Conservation (phyloP, 306 rosid species). For the Lotus japonicus region DNA sequence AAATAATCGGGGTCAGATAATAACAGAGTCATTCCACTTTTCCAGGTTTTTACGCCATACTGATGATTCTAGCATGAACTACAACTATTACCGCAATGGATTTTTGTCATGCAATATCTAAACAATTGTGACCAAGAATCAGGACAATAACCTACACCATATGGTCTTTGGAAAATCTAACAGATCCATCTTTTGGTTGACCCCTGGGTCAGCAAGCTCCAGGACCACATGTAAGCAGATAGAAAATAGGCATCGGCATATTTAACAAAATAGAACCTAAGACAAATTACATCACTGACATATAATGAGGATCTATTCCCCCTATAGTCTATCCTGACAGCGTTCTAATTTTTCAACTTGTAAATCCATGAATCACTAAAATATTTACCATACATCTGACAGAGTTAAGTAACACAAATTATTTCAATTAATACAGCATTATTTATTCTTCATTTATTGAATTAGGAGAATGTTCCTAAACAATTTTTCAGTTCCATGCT, state of each 20-base stretch:
- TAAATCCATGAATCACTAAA: slow-evolving; percentile 9
- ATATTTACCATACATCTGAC: not conserved
- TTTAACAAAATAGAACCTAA: slow-evolving; percentile 7
- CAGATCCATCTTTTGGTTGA: slow-evolving; percentile 3
- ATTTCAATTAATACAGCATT: slow-evolving; percentile 1
- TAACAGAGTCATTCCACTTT: not conserved
- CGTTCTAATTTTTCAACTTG: not conserved
- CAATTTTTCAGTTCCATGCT: slow-evolving; percentile 3
- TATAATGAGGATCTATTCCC: too few relatives aligned
- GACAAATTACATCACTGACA: not conserved
- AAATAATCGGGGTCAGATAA: too few relatives aligned
- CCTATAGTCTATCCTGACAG: slow-evolving; percentile 4
- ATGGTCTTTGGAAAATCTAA: not conserved
- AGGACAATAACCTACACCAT: not conserved
- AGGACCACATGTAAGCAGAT: not conserved
- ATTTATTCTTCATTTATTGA: not conserved
- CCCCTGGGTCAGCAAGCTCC: not conserved
- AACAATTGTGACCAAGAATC: slow-evolving; percentile 4
- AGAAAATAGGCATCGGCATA: not conserved
- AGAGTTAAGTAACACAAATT: not conserved
- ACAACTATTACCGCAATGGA: not conserved
- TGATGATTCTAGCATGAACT: not conserved
- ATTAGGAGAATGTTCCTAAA: slow-evolving; percentile 10
- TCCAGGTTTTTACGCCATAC: not conserved
- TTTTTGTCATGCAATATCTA: slow-evolving; percentile 2